These are phyloP conservation scores for Chlamydomonas reinhardtii DNA, from an alignment of 163 green algal genomes.

Conservation along the genomic window DNA sequence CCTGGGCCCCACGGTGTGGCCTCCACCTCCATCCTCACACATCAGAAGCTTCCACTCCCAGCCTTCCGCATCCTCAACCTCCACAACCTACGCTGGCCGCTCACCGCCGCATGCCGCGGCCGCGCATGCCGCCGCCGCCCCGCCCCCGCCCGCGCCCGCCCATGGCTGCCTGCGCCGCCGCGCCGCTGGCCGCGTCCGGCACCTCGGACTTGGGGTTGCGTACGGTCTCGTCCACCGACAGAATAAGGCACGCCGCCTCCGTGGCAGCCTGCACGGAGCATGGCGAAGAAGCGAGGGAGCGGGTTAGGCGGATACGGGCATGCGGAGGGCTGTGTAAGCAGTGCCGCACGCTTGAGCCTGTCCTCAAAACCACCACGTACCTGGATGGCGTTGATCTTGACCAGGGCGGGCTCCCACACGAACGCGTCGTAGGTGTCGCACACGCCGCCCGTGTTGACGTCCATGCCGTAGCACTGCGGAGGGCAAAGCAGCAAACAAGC, in stretches of 20 bases:
- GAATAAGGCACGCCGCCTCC: constrained; percentile 96
- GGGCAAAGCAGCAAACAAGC: too few species aligned
- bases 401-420: constrained; percentile 96
- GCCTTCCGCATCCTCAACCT: not conserved
- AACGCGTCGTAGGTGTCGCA: constrained; percentile 94
- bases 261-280: constrained; percentile 77
- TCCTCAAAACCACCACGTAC: too few species aligned
- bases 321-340: too few species aligned
- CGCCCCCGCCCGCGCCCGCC: constrained; percentile 22
- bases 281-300: not conserved
- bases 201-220: constrained; percentile 90
- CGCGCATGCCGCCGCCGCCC: constrained; percentile 23
- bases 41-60: not conserved
- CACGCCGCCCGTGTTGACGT: constrained; percentile 92
- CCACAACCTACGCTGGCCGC: not conserved
- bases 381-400: constrained; percentile 89
- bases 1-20: too few species aligned
- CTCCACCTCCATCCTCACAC: too few species aligned
- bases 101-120: constrained; percentile 55
- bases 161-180: constrained; percentile 44
- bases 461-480: constrained; percentile 81
- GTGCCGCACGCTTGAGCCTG: too few species aligned
- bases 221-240: constrained; percentile 98
- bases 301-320: not conserved
- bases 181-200: constrained; percentile 58